Percentiles rank a stretch among this genome's conserved stretches.
Evolutionary conservation across 179 eudicot genomes (phyloP).

Genomic region (Pouteria campechiana): DNA sequence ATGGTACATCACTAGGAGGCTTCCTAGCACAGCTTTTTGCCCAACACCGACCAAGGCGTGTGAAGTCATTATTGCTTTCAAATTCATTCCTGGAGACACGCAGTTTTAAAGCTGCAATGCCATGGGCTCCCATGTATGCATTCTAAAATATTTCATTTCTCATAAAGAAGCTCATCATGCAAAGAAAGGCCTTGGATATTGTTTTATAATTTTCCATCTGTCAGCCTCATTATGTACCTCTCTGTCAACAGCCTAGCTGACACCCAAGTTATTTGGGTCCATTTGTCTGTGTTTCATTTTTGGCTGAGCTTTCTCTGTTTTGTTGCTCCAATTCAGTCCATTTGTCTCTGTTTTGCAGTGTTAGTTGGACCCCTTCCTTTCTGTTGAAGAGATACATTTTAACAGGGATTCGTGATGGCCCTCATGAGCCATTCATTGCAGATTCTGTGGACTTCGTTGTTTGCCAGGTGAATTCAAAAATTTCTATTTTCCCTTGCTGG

Average conservation of each 20-base stretch:
- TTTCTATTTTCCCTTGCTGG: background rate
- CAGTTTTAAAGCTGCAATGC: conserved; percentile 78
- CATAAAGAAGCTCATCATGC: no score
- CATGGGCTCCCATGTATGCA: conserved; percentile 97
- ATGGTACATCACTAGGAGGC: conserved; percentile 97
- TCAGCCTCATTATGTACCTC: no score
- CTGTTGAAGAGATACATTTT: conserved; percentile 85
- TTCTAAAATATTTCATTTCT: background rate
- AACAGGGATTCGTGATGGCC: conserved; percentile 82
- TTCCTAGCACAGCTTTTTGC: conserved; percentile 95
- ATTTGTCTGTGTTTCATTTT: background rate
- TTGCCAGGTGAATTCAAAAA: conserved; percentile 55
- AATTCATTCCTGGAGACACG: conserved; percentile 89
- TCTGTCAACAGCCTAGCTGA: no score
- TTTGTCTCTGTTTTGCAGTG: conserved; percentile 81
- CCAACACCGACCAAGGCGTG: conserved; percentile 94
- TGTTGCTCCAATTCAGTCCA: no score
- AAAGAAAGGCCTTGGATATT: no score
- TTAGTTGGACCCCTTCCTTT: conserved; percentile 94
- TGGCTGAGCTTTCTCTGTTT: background rate
- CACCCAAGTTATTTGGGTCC: no score
- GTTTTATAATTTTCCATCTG: no score
- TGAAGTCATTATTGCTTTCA: conserved; percentile 83
- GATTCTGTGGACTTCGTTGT: conserved; percentile 99
- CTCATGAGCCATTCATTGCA: conserved; percentile 97